Evolutionary conservation across 148 eudicot genomes (phyloP), one percentile per base, ranked within the genome.

Genomic region (Linanthus parryae): DNA sequence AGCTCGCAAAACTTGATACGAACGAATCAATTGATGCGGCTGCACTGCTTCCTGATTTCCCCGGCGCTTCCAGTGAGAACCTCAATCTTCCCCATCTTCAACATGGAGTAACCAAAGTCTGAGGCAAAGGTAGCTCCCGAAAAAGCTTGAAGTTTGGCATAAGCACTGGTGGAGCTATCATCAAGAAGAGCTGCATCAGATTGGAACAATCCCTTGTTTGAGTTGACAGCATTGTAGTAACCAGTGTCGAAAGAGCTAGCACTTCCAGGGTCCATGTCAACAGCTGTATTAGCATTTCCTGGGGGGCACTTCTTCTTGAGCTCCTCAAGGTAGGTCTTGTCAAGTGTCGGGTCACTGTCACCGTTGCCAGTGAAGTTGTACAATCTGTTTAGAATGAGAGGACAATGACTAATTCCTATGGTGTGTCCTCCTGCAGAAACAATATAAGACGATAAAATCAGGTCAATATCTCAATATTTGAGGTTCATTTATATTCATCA

Each of bases 381-480:
- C 0, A 81, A 67, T 5, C 84, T 59, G 22, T 48, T 54, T 25
- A 33, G 36, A 56, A 84, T 54, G 8, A 71, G 16, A 3, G 53
- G 34, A 42, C 86, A 83, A 15, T 69, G 91, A 3, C 64, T 43
- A 33, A 70, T 61, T 3, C 94, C 94, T 27, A 84, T 66, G 23
- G 88, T 84, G 52, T 84, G 88, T 18, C 81, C 87, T 10, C 94
- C 94, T 84, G 49, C 45, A n/a, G 4, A 28, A 28, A n/a, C n/a
- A n/a, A n/a, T 1, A 33, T 4, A 34, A 3, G 18, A 33, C 18
- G 3, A 2, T 48, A 18, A 6, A 6, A 47, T 26, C 14, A 5
- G 9, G 20, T n/a, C n/a, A n/a, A n/a, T n/a, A n/a, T n/a, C n/a
- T n/a, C n/a, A n/a, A n/a, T n/a, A n/a, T n/a, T n/a, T n/a, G n/a